Conservation (phyloP, 768 basidiomycete species). For the Podaxis sp. region DNA sequence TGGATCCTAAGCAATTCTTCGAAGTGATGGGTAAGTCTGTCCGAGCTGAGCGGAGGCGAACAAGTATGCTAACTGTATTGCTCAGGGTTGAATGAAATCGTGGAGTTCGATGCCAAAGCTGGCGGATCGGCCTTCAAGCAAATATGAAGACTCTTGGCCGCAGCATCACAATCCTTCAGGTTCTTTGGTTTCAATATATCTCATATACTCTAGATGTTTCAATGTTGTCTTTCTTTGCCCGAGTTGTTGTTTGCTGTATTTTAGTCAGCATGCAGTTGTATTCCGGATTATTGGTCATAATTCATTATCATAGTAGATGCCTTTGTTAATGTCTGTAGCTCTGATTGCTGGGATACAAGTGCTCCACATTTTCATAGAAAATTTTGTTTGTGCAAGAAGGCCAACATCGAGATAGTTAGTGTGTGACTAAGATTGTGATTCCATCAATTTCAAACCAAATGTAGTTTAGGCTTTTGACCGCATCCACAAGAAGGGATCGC, state of each 20-base stretch:
- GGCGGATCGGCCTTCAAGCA: conserved; percentile 17
- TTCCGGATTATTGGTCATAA: not conserved
- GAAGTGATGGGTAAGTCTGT: conserved; percentile 60
- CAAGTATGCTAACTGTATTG: not conserved
- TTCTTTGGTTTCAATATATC: not conserved
- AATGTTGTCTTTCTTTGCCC: not conserved
- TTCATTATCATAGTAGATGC: not conserved
- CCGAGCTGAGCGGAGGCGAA: not conserved
- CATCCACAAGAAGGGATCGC: not conserved
- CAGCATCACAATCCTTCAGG: not conserved
- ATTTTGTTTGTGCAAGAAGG: not conserved
- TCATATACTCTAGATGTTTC: not conserved
- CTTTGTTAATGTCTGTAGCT: not conserved
- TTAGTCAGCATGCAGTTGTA: not conserved
- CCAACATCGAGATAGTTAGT: not conserved
- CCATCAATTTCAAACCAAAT: not conserved
- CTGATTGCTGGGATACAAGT: not conserved
- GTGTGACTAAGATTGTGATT: not conserved
- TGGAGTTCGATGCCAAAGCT: conserved; percentile 18
- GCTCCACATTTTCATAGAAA: not conserved
- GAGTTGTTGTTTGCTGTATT: not conserved
- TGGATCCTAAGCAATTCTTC: conserved; percentile 80
- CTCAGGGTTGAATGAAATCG: conserved; percentile 15
- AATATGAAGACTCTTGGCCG: conserved; percentile 4
- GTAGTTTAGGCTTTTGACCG: not conserved